A percentile compares a stretch with the other conserved stretches of the same genome.
phyloP scores from a whole-genome alignment of 306 rosid genomes.

The Geum urbanum region DNA sequence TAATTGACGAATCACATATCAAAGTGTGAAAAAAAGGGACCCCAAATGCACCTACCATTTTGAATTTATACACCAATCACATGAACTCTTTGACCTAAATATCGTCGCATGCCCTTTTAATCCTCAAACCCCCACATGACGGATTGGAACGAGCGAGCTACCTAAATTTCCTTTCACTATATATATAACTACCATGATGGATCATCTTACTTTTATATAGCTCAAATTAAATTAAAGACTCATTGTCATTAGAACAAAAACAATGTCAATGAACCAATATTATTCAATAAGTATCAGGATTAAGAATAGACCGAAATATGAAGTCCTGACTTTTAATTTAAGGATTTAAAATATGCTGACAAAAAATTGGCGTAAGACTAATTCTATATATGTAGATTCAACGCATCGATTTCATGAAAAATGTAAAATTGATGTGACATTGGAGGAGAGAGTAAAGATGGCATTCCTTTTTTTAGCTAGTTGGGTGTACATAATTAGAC shows the following conservation, averaged over 20 bases:
- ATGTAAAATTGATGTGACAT: neutral
- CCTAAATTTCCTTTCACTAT: slow-evolving; percentile 23
- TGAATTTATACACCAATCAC: slow-evolving; percentile 33
- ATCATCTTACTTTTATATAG: neutral
- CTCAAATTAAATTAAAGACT: too few relatives aligned
- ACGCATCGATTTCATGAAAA: neutral
- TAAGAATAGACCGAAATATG: too few relatives aligned
- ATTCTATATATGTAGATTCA: too few relatives aligned
- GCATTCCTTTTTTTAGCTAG: neutral
- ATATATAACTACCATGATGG: neutral
- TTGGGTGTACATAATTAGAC: neutral
- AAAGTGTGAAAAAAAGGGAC: slow-evolving; percentile 11
- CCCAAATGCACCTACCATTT: slow-evolving; percentile 37
- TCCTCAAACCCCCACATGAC: slow-evolving; percentile 41
- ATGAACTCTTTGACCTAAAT: slow-evolving; percentile 30
- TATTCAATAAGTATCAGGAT: neutral
- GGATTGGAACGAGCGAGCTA: slow-evolving; percentile 14
- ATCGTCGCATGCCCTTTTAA: slow-evolving; percentile 19
- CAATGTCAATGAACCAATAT: neutral
- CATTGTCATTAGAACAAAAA: neutral
- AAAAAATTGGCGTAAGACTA: too few relatives aligned
- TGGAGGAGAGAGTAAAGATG: neutral
- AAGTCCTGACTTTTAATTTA: too few relatives aligned
- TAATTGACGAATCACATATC: neutral
- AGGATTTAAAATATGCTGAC: too few relatives aligned